Conservation (phyloP, 805 yeast species). For the Pichia nakasei region DNA sequence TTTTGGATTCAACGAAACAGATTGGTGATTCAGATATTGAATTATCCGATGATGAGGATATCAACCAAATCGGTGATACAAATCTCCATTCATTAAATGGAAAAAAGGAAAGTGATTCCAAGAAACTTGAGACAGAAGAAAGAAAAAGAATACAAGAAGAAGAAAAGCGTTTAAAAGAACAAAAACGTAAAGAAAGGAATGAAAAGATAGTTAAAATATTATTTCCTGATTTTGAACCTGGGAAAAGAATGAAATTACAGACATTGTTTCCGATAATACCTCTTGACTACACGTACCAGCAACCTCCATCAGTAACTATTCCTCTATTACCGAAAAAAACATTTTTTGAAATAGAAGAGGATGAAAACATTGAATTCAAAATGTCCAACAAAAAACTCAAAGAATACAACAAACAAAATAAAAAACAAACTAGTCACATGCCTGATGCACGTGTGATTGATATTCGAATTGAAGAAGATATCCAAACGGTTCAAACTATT, state of each 20-base stretch:
- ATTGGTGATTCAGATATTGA: slow-evolving; percentile 19
- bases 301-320: slow-evolving; percentile 34
- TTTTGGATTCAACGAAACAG: slow-evolving; percentile 12
- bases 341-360: slow-evolving; percentile 53
- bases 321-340: slow-evolving; percentile 53
- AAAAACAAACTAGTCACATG: slow-evolving; percentile 5
- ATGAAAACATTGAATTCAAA: slow-evolving; percentile 47
- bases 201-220: slow-evolving; percentile 35
- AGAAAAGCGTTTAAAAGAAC: slow-evolving; percentile 11
- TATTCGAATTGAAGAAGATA: slow-evolving; percentile 24
- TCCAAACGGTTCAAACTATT: slow-evolving; percentile 12
- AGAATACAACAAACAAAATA: slow-evolving; percentile 10
- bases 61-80: too few relatives aligned
- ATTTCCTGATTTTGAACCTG: slow-evolving; percentile 55
- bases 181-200: slow-evolving; percentile 25
- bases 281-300: slow-evolving; percentile 40
- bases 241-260: slow-evolving; percentile 55
- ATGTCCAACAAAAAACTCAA: slow-evolving; percentile 16
- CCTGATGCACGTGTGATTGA: slow-evolving; percentile 19
- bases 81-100: background rate
- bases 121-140: slow-evolving; percentile 1
- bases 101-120: too few relatives aligned
- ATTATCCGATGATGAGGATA: slow-evolving; percentile 23
- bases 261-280: slow-evolving; percentile 55
- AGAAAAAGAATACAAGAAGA: slow-evolving; percentile 5